These are phyloP conservation scores for Calonectria multiphialidica DNA, from an alignment of 2,329 filamentous ascomycete species.

Conservation along the genomic window DNA sequence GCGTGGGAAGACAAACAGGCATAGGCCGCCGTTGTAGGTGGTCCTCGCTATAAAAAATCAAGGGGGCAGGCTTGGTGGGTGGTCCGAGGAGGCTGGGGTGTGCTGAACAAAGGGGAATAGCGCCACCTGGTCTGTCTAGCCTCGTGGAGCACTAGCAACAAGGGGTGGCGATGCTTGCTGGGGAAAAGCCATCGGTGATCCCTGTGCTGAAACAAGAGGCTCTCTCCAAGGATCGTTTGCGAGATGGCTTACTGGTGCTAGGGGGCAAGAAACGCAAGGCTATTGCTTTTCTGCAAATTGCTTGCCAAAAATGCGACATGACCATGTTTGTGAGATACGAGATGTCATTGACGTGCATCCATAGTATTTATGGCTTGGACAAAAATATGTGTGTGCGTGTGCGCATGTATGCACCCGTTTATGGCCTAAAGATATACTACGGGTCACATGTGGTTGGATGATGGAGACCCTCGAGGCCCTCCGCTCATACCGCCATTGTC, in stretches of 20 bases:
- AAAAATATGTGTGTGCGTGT: not conserved
- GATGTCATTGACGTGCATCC: not conserved
- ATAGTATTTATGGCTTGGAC: not conserved
- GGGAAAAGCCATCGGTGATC: conserved; percentile 31
- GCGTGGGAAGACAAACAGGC: conserved; percentile 28
- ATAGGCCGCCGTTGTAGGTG: conserved; percentile 40
- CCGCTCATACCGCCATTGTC: not conserved
- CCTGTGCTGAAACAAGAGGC: conserved; percentile 44
- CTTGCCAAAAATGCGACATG: not conserved
- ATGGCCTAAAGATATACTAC: not conserved
- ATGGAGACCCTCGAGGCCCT: not conserved
- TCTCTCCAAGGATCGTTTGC: conserved; percentile 36
- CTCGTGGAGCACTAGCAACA: conserved; percentile 19
- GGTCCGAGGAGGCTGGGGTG: conserved; percentile 34
- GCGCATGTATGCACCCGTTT: not conserved
- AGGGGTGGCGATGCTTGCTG: conserved; percentile 5
- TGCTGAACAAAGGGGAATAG: conserved; percentile 35
- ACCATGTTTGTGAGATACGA: conserved; percentile 11
- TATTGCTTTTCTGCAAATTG: conserved; percentile 12
- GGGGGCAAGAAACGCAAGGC: conserved; percentile 30
- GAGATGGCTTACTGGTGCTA: conserved; percentile 27
- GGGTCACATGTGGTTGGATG: conserved; percentile 1
- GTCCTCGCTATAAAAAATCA: conserved; percentile 27
- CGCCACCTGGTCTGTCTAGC: conserved; percentile 24
- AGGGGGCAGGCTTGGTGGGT: conserved; percentile 29